Conservation (phyloP, 371 early-diverging fungal species). For the Smittium culicis region DNA sequence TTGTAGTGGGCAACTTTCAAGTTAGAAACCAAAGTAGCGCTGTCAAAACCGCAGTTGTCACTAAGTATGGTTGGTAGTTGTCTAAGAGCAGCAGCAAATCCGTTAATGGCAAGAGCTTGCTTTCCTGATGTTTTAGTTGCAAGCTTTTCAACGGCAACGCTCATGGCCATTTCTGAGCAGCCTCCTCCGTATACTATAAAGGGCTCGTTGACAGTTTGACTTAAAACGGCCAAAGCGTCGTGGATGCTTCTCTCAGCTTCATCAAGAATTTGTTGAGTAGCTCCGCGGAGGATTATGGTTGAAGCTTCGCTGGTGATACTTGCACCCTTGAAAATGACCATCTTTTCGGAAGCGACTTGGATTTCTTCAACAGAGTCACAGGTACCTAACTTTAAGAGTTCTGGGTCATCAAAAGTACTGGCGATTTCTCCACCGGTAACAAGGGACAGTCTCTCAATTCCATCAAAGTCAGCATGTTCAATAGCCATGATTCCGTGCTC, state of each 20-base stretch:
- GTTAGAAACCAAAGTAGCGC: slow-evolving; percentile 81
- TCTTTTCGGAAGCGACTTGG: slow-evolving; percentile 92
- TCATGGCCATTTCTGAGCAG: slow-evolving; percentile 95
- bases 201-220: slow-evolving; percentile 91
- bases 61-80: slow-evolving; percentile 96
- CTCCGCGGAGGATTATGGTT: slow-evolving; percentile 96
- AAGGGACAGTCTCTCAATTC: slow-evolving; percentile 94
- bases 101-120: slow-evolving; percentile 92
- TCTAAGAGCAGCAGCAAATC: slow-evolving; percentile 92
- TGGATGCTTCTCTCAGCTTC: slow-evolving; percentile 99
- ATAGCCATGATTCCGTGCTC: slow-evolving; percentile 93
- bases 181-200: slow-evolving; percentile 95
- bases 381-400: slow-evolving; percentile 83
- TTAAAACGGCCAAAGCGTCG: slow-evolving; percentile 96
- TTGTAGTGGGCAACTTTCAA: slow-evolving; percentile 87
- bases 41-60: slow-evolving; percentile 98
- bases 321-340: slow-evolving; percentile 95
- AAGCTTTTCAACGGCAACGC: slow-evolving; percentile 85
- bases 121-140: slow-evolving; percentile 88
- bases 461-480: slow-evolving; percentile 99
- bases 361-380: slow-evolving; percentile 96
- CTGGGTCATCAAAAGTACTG: slow-evolving; percentile 97
- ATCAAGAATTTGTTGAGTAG: slow-evolving; percentile 93
- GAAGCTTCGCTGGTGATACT: slow-evolving; percentile 82
- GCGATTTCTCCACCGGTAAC: slow-evolving; percentile 97